Conservation (phyloP, 2,329 filamentous ascomycete species). For the Neophaeococcomyces aloes region DNA sequence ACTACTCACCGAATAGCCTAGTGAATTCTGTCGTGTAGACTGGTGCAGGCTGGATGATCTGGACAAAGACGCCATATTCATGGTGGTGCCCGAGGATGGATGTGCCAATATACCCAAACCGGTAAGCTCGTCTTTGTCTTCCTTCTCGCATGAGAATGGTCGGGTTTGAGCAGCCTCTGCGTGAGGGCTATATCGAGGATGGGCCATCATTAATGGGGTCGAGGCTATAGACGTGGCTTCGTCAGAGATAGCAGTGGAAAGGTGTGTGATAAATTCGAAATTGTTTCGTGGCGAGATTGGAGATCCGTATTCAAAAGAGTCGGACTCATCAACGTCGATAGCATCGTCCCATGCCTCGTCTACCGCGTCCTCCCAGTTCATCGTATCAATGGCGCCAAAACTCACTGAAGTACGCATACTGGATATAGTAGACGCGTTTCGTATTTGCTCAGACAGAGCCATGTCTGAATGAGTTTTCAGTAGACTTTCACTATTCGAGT, state of each 20-base stretch:
- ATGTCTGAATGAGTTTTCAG: conserved; percentile 3
- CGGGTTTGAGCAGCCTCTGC: not conserved
- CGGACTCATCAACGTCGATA: conserved; percentile 10
- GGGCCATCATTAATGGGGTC: conserved; percentile 17
- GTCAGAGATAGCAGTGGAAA: not conserved
- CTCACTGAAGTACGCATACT: conserved; percentile 12
- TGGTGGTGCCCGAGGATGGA: not conserved
- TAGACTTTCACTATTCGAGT: not conserved
- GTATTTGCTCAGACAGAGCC: conserved; percentile 2
- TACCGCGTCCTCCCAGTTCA: conserved; percentile 21
- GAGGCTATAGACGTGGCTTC: conserved; percentile 14
- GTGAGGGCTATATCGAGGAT: not conserved
- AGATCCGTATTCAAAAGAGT: not conserved
- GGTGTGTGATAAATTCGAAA: not conserved
- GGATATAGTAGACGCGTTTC: conserved; percentile 1
- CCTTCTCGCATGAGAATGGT: conserved; percentile 1
- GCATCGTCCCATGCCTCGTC: conserved; percentile 21
- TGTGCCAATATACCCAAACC: conserved; percentile 2
- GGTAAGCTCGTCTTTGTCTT: not conserved
- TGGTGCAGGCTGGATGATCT: conserved; percentile 4
- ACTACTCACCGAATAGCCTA: conserved; percentile 25
- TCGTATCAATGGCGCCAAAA: conserved; percentile 14
- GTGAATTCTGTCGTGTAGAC: not conserved
- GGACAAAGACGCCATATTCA: not conserved
- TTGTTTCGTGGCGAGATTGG: not conserved